Base-by-base conservation (phyloP, 2,329 filamentous ascomycete genomes). In the Coniochaeta sp. region DNA sequence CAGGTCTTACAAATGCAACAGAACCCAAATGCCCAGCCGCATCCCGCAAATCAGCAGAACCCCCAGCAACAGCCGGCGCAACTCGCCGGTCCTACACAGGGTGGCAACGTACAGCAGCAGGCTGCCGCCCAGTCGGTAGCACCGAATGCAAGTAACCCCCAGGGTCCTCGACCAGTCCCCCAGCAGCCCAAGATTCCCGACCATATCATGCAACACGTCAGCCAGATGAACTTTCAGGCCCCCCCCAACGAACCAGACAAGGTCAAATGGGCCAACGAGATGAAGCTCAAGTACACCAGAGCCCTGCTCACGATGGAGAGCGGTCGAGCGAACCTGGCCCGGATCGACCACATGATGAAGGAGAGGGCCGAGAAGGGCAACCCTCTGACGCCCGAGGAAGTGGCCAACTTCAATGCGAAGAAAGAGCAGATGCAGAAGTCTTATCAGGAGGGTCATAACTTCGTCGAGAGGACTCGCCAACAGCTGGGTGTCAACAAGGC, bases 251-350 rank as follows among this genome's bases (percentile, higher is more conserved):
- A 81, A 0, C 67, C 71, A 0, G 75, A 79, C 17, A 79, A 78
- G 61, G 63, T 68, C 0, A 80, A 81, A 62, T 84, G 79, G 79
- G 67, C 79, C 1, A 72, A 77, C 8, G 77, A 82, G 1, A 71
- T 77, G 34, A 81, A 77, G 65, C 70, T 74, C 0, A 75, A 74
- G 59, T 83, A 84, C 61, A 72, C 73, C 0, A 72, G 77, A 42
- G 81, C 79, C 0, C 68, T 85, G 6, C 70, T 78, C 63, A 74
- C 76, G 1, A 83, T 85, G 74, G 81, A 84, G 40, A 71, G 64
- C 10, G 72, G 74, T 3, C 75, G 77, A 12, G 66, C 63, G n/a
- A 73, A 75, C 55, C 67, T 82, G 4, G 69, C 69, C 2, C 69
- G 70, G 57, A 70, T 82, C 58, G 80, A 83, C 12, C 71, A 71